phyloP scores from a whole-genome alignment of 352 stramenopile genomes.

The Ophiocytium majus region DNA sequence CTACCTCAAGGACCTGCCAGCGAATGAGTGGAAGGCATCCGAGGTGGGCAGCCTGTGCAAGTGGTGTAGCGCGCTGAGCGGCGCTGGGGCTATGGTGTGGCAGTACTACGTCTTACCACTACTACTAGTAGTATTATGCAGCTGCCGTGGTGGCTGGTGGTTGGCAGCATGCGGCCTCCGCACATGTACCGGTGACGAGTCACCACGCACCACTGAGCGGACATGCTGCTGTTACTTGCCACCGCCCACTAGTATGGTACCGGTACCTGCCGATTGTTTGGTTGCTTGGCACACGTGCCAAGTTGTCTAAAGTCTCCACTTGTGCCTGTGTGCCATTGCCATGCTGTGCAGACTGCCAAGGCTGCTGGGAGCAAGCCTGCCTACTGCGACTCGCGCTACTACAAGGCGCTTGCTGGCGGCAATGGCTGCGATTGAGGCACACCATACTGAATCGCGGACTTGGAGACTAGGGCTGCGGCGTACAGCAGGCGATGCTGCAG shows the following conservation, averaged over 20 bases:
- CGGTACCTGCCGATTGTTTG: no score
- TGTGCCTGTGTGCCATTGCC: constrained; percentile 19
- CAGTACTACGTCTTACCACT: constrained; percentile 5
- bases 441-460: no score
- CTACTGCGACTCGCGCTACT: constrained; percentile 54
- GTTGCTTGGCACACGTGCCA: no score
- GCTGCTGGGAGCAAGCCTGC: constrained; percentile 32
- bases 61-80: no score
- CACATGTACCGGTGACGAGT: neutral
- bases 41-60: no score
- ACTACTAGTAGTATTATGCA: constrained; percentile 18
- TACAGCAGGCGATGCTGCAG: no score
- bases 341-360: constrained; percentile 26
- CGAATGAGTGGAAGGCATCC: constrained; percentile 41
- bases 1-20: constrained; percentile 39
- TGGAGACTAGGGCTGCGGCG: no score
- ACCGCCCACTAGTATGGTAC: no score
- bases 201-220: no score
- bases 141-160: neutral
- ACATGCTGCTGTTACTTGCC: no score
- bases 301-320: no score
- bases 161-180: neutral
- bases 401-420: constrained; percentile 43
- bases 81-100: neutral
- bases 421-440: constrained; percentile 39